phyloP scores from a whole-genome alignment of 768 basidiomycete genomes.

The Tylopilus felleus region DNA sequence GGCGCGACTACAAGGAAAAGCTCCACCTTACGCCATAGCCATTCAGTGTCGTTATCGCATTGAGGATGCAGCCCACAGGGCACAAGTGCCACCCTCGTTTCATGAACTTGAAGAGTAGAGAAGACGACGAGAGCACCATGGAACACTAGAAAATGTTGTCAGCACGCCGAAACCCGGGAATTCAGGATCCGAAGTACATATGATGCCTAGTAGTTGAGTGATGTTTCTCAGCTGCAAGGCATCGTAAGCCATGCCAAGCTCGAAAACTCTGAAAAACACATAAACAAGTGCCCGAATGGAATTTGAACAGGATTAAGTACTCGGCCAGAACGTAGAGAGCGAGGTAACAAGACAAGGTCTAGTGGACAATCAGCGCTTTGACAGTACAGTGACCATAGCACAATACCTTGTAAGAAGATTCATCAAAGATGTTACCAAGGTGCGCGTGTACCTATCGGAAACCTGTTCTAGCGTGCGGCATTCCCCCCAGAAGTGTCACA shows the following conservation, averaged over 20 bases:
- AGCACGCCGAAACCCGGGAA: conserved; percentile 1
- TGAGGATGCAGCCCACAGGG: conserved; percentile 26
- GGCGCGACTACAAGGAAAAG: conserved; percentile 74
- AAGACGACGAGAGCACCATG: conserved; percentile 72
- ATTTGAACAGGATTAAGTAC: conserved; percentile 42
- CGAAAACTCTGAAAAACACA: conserved; percentile 59
- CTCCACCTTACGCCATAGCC: conserved; percentile 57
- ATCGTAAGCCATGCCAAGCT: conserved; percentile 77
- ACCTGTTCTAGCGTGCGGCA: conserved; percentile 1
- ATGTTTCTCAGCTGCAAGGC: conserved; percentile 76
- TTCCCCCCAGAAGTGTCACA: neutral
- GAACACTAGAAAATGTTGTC: conserved; percentile 44
- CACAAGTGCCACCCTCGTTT: conserved; percentile 65
- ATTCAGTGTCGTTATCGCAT: conserved; percentile 48
- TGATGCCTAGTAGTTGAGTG: conserved; percentile 73
- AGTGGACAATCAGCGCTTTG: conserved; percentile 10
- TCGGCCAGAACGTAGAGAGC: conserved; percentile 81
- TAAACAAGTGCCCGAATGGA: neutral
- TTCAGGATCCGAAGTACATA: conserved; percentile 43
- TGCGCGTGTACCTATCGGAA: conserved; percentile 47
- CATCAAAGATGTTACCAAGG: conserved; percentile 17
- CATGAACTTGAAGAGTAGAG: conserved; percentile 71
- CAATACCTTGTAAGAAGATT: conserved; percentile 51
- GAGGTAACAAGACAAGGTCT: conserved; percentile 84
- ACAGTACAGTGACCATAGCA: neutral